Conservation (phyloP, 805 yeast genomes). For the Myxozyma sirexii region DNA sequence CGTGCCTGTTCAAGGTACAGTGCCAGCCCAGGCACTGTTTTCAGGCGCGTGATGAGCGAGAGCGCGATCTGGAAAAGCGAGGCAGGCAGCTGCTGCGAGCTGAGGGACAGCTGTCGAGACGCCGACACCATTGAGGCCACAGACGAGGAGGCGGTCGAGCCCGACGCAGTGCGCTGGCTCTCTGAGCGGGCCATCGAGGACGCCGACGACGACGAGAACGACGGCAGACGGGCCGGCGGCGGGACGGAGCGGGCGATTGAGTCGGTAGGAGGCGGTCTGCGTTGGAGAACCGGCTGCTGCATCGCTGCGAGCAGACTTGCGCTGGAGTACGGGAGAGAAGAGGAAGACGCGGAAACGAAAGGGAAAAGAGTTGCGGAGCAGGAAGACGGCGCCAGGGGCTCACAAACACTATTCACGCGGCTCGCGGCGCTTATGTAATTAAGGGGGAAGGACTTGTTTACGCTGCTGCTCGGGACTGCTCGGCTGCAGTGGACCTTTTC, state of each 20-base stretch:
- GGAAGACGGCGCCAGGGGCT: not conserved
- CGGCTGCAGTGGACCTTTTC: too few species aligned
- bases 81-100: slow-evolving; percentile 13
- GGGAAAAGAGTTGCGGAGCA: not conserved
- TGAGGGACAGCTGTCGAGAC: not conserved
- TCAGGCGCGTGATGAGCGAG: slow-evolving; percentile 34
- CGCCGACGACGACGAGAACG: slow-evolving; percentile 1
- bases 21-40: slow-evolving; percentile 35
- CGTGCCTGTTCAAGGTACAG: slow-evolving; percentile 26
- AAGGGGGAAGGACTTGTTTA: too few species aligned
- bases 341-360: not conserved
- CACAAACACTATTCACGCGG: not conserved
- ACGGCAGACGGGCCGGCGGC: not conserved
- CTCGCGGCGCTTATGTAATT: not conserved
- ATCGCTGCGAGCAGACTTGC: not conserved
- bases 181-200: not conserved
- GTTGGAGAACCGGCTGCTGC: slow-evolving; percentile 13
- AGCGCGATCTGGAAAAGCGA: slow-evolving; percentile 39
- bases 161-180: slow-evolving; percentile 1
- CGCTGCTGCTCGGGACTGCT: too few species aligned
- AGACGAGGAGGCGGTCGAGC: slow-evolving; percentile 1
- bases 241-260: not conserved
- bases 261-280: not conserved
- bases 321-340: not conserved
- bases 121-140: not conserved